phyloP scores from a whole-genome alignment of 1,284 basidiomycete genomes.

The Peniophora sp. region DNA sequence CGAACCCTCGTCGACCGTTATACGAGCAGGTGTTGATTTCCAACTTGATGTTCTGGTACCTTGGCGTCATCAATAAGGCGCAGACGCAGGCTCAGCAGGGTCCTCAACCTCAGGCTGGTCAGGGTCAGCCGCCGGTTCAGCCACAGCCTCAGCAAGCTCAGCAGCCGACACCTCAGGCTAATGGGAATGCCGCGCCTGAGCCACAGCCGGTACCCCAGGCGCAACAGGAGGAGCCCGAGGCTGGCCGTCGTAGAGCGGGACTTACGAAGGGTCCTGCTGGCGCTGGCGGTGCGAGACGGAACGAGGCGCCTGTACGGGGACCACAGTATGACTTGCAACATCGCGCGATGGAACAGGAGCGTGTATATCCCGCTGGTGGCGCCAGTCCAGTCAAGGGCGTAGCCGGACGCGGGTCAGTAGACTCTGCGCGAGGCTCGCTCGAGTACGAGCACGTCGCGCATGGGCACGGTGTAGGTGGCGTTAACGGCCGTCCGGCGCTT shows the following conservation, averaged over 20 bases:
- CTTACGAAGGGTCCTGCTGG: conserved; percentile 43
- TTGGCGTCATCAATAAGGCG: conserved; percentile 93
- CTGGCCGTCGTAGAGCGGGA: conserved; percentile 34
- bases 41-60: conserved; percentile 99
- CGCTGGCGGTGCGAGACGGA: conserved; percentile 48
- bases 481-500: neutral
- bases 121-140: conserved; percentile 4
- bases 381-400: conserved; percentile 18
- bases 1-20: conserved; percentile 90
- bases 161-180: conserved; percentile 16
- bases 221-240: conserved; percentile 31
- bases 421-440: conserved; percentile 29
- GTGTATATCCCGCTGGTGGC: conserved; percentile 19
- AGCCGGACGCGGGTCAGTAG: conserved; percentile 17
- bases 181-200: conserved; percentile 32
- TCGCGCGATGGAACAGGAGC: conserved; percentile 85
- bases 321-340: conserved; percentile 93
- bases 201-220: conserved; percentile 37
- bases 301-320: conserved; percentile 81
- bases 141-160: neutral
- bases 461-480: neutral
- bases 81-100: conserved; percentile 33
- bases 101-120: neutral
- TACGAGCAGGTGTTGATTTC: conserved; percentile 99
- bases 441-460: conserved; percentile 15